phyloP scores from a whole-genome alignment of 208 protist species.

The Wallacemonas sp. region DNA sequence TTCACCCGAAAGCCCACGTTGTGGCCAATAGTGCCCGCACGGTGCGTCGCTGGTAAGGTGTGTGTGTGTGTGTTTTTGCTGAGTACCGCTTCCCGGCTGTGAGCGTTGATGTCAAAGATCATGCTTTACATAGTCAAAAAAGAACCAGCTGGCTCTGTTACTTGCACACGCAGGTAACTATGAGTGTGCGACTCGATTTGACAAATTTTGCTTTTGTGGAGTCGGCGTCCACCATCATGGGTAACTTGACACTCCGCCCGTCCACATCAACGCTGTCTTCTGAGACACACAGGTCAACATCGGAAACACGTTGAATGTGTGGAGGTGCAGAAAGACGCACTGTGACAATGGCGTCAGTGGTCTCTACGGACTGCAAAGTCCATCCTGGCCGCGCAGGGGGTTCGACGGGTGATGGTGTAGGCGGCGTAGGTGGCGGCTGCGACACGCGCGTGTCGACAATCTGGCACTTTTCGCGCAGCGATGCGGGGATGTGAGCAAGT shows the following conservation, averaged over 20 bases:
- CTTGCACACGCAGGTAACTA: constrained; percentile 41
- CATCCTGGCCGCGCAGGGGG: constrained; percentile 9
- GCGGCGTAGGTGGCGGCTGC: not conserved
- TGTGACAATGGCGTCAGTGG: constrained; percentile 9
- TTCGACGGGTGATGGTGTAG: not conserved
- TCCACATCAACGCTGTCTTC: constrained; percentile 52
- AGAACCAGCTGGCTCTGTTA: too few relatives aligned
- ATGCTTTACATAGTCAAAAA: too few relatives aligned
- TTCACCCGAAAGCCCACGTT: too few relatives aligned
- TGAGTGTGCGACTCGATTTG: constrained; percentile 37
- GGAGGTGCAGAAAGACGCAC: constrained; percentile 37
- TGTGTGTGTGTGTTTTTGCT: too few relatives aligned
- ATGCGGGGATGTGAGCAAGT: constrained; percentile 69
- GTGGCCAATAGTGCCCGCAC: too few relatives aligned
- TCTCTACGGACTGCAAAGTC: constrained; percentile 16
- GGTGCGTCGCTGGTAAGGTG: too few relatives aligned
- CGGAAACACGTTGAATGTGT: constrained; percentile 33
- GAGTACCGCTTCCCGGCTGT: too few relatives aligned
- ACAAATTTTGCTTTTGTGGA: constrained; percentile 56
- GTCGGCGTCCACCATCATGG: constrained; percentile 34
- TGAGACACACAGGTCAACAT: constrained; percentile 53
- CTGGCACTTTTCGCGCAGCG: constrained; percentile 66
- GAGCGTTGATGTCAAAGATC: too few relatives aligned
- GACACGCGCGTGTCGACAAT: constrained; percentile 63
- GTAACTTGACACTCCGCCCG: constrained; percentile 28